Base-by-base conservation (phyloP, 257 asterid species). In the Solanum virginianum region DNA sequence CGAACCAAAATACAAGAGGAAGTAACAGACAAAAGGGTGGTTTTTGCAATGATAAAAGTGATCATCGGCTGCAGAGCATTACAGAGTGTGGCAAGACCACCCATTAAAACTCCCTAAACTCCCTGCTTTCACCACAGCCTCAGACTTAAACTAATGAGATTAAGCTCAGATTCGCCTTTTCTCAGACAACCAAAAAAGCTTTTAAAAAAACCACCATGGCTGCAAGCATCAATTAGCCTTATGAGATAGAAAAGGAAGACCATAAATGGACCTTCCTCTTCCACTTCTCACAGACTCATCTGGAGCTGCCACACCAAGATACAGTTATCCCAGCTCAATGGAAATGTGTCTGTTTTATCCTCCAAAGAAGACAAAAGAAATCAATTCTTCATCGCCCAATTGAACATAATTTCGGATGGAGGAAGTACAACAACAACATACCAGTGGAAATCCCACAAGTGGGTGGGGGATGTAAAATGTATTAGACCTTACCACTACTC, bases 71-170 rank as follows among this genome's bases (percentile, higher is more conserved):
- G 54, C 22, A 56, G 18, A 13, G 54, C 51, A 56, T 3, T 5
- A 53, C 83, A 66, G 80, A 83, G 82, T 77, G 86, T 62, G 80
- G 86, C 88, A 85, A 87, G 77, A 32, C 88, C 68, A 57, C 86
- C 82, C 82, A 54, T 24, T 18, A 0, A 26, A 69, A 81, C 59
- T 6, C 85, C 87, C 70, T 7, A 32, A 8, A 10, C 87, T 69
- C 87, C 43, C 85, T 24, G 55, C 56, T 59, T 10, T n/a, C 16
- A 39, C 1, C 57, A 12, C 49, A n/a, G 80, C 89, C 89, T 84
- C 89, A 84, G 47, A 24, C 87, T 71, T 81, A 71, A 51, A 70
- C 81, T 84, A 80, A 83, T 68, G 75, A 32, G 77, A 32, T 32
- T 15, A 63, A 51, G 53, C 77, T 36, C 51, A 69, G 77, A 9